These are phyloP conservation scores for Ophiocordyceps australis DNA, from an alignment of 2,329 filamentous ascomycete species.

Conservation along the genomic window DNA sequence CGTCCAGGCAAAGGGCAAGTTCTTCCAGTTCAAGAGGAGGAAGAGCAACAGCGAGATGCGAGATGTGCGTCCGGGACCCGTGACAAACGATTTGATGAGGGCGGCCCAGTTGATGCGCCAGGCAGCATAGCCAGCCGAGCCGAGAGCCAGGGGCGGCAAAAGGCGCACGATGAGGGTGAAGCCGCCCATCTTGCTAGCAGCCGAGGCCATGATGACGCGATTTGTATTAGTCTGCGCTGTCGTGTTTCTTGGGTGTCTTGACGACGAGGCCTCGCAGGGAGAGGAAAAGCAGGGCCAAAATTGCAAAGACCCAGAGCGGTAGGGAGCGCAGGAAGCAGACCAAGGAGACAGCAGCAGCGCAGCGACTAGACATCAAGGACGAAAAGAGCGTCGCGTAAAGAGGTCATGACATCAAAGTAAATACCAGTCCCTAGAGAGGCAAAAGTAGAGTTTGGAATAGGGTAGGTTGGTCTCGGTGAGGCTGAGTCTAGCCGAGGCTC, in stretches of 20 bases:
- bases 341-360: background rate
- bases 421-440: no score
- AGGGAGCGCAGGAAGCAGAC: background rate
- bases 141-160: constrained; percentile 21
- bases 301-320: constrained; percentile 1
- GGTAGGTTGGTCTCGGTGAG: no score
- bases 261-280: background rate
- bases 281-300: background rate
- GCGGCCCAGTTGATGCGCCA: constrained; percentile 23
- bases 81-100: constrained; percentile 24
- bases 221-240: no score
- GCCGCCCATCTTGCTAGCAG: constrained; percentile 11
- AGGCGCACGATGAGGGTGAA: constrained; percentile 17
- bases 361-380: background rate
- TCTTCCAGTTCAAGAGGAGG: constrained; percentile 52
- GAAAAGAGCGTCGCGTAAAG: background rate
- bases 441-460: no score
- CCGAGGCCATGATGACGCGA: constrained; percentile 12
- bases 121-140: constrained; percentile 26
- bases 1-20: constrained; percentile 58
- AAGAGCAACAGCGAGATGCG: constrained; percentile 35
- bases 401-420: no score
- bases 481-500: no score
- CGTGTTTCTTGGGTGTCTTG: background rate
- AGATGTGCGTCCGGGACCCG: constrained; percentile 32